Conservation (phyloP, 306 rosid genomes). For the Vigna mungo region DNA sequence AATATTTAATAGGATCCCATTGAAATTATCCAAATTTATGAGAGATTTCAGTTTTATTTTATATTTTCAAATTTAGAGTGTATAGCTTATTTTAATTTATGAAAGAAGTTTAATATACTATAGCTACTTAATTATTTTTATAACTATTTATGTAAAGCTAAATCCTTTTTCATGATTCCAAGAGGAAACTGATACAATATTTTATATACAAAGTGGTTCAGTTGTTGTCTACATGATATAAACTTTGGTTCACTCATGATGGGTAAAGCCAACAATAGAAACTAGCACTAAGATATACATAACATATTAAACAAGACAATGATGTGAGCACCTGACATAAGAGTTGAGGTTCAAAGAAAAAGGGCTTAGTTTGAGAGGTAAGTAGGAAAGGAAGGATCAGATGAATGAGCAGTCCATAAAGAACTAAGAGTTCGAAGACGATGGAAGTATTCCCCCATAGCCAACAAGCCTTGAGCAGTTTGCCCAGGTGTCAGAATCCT, state of each 20-base stretch:
- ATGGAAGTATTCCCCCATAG: slow-evolving; percentile 76
- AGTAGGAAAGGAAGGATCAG: slow-evolving; percentile 42
- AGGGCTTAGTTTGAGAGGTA: slow-evolving; percentile 12
- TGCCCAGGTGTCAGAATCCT: slow-evolving; percentile 60
- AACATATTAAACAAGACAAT: slow-evolving; percentile 14
- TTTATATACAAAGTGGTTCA: slow-evolving; percentile 44
- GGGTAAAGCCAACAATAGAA: neutral
- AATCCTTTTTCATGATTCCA: slow-evolving; percentile 11
- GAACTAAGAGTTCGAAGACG: slow-evolving; percentile 82
- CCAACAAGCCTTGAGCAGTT: slow-evolving; percentile 71
- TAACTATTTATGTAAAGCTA: neutral
- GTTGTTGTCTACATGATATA: slow-evolving; percentile 16
- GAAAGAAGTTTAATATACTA: neutral
- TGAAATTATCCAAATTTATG: too few relatives aligned
- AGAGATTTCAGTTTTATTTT: too few relatives aligned
- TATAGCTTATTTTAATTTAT: neutral
- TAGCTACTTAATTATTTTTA: too few relatives aligned
- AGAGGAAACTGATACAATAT: slow-evolving; percentile 19
- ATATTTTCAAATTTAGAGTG: neutral
- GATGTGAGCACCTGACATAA: neutral
- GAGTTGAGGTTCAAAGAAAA: slow-evolving; percentile 13
- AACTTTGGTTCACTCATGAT: slow-evolving; percentile 3
- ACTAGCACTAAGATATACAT: slow-evolving; percentile 2
- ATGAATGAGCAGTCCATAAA: slow-evolving; percentile 66
- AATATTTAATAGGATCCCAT: too few relatives aligned